Percentiles rank a stretch among this genome's conserved stretches.
Conservation (phyloP, 768 basidiomycete species). For the Pleurotus platypus region DNA sequence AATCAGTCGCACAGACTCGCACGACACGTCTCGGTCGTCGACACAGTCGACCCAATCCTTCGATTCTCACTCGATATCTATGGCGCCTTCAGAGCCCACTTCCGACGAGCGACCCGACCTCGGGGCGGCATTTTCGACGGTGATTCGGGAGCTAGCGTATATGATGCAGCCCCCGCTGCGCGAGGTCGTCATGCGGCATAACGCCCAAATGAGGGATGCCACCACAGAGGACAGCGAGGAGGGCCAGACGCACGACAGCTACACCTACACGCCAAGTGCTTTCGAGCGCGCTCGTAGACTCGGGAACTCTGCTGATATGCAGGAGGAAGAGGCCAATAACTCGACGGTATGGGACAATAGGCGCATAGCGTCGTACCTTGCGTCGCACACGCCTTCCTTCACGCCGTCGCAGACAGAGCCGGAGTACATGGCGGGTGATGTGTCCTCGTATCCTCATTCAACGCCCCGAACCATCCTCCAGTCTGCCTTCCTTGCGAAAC, state of each 20-base stretch:
- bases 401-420: constrained; percentile 10
- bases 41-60: neutral
- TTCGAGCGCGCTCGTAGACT: constrained; percentile 4
- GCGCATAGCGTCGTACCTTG: constrained; percentile 51
- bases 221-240: neutral
- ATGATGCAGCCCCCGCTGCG: constrained; percentile 3
- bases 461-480: constrained; percentile 4
- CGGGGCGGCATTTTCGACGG: constrained; percentile 60
- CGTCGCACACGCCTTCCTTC: constrained; percentile 25
- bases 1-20: constrained; percentile 5
- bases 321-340: constrained; percentile 20
- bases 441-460: constrained; percentile 13
- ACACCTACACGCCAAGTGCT: constrained; percentile 13
- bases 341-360: constrained; percentile 67
- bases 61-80: constrained; percentile 4
- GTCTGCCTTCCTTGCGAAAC: neutral
- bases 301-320: neutral
- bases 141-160: constrained; percentile 57
- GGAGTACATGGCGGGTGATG: constrained; percentile 2
- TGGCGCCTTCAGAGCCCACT: constrained; percentile 39
- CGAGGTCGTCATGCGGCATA: constrained; percentile 6
- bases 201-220: neutral
- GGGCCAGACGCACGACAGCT: neutral
- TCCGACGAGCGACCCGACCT: constrained; percentile 70
- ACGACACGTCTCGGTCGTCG: constrained; percentile 4